Evolutionary conservation across 805 yeast genomes (phyloP), one percentile per base, ranked within the genome.

Genomic region (Cyberlindnera lachancei): DNA sequence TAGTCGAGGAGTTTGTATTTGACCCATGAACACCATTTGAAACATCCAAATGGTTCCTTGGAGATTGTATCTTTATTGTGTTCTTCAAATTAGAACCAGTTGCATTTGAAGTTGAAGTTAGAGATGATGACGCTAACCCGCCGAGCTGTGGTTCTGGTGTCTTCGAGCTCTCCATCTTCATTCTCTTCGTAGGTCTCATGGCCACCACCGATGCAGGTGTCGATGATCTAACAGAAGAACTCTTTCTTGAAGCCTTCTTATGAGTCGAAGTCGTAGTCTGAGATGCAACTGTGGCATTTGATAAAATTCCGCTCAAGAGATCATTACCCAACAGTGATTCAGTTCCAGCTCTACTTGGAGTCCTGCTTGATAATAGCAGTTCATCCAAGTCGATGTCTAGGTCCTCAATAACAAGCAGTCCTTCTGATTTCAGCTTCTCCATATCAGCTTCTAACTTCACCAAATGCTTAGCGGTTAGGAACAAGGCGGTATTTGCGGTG

Each of bases 401-500:
- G 13, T 58, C 63, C 12, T 61, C 72, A 36, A 70, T 51, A 0
- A 72, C 85, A 25, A 88, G 54, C 16, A 81, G 63, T n/a, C 94
- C 96, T 34, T 85, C 95, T 30, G 71, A 66, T 46, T 84, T 94
- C 26, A 90, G 61, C 47, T 73, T 71, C 36, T 74, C 74, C 31
- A 90, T 77, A 45, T 84, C 94, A 15, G 74, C 69, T 46, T 86
- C 92, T 24, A 90, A 68, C 44, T 71, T 71, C 33, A 66, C 65
- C 38, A 87, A 62, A 53, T 90, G 95, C 50, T 82, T 81, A 3
- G 87, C 61, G 4, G 90, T 73, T 20, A 82, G 55, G 52, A 79
- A 82, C 29, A 90, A 64, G 4, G 94, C 88, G 1, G 95, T 86
- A 50, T 85, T 83, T 5, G 96, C 84, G 24, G 87, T 56, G 10